A percentile compares a stretch with the other conserved stretches of the same genome.
Conservation (phyloP, 352 stramenopile genomes). For the Pythium guiyangense region DNA sequence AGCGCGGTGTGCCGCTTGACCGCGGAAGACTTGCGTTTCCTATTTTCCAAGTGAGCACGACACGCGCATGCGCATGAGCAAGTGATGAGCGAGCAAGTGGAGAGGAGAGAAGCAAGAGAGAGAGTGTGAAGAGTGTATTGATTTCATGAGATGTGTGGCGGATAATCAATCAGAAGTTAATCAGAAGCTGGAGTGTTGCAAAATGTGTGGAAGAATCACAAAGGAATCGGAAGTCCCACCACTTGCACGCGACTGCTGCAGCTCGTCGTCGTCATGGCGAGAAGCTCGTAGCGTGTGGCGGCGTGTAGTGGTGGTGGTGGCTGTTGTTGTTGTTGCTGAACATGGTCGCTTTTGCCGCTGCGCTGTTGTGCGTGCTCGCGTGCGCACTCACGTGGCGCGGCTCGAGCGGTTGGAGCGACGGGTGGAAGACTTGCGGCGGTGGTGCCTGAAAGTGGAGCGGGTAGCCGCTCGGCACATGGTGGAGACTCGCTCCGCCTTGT, state of each 20-base stretch:
- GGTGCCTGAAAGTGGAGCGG: neutral
- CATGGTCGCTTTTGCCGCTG: conserved; percentile 9
- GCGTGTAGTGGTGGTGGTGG: conserved; percentile 20
- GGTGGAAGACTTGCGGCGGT: neutral
- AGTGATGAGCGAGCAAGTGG: too few relatives aligned
- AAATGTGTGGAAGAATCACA: neutral
- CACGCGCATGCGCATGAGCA: too few relatives aligned
- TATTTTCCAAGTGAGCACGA: conserved; percentile 68
- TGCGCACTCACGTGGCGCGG: conserved; percentile 7
- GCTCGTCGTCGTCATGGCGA: conserved; percentile 24
- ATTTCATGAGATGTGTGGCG: neutral
- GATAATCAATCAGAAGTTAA: neutral
- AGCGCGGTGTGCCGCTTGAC: conserved; percentile 89
- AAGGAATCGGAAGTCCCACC: conserved; percentile 7
- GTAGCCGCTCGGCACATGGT: neutral
- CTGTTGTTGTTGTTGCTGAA: conserved; percentile 24
- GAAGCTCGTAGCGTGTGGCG: neutral
- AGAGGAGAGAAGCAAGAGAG: too few relatives aligned
- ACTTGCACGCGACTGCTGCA: conserved; percentile 16
- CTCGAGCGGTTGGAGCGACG: neutral
- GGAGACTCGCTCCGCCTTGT: neutral
- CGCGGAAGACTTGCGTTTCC: conserved; percentile 91
- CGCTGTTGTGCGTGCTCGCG: neutral
- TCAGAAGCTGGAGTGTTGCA: conserved; percentile 1
- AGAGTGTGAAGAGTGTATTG: too few relatives aligned